These are phyloP conservation scores for Vanrija sp. DNA, from an alignment of 1,284 basidiomycete species.

Conservation along the genomic window DNA sequence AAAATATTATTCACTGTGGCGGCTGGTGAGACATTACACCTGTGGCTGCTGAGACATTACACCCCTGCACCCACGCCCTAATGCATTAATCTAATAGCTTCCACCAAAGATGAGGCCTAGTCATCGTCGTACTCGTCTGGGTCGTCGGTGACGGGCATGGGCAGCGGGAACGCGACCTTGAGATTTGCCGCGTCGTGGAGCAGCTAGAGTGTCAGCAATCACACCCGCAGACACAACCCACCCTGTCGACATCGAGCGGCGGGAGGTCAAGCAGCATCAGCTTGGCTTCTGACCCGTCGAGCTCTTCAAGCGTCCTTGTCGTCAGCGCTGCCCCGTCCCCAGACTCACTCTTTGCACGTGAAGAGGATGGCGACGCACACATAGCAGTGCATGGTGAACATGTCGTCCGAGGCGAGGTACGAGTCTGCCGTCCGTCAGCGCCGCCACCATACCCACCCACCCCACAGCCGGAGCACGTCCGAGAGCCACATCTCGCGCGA, in stretches of 20 bases:
- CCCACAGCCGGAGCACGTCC: slow-evolving; percentile 45
- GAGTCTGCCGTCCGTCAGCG: slow-evolving; percentile 28
- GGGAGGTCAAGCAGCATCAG: slow-evolving; percentile 46
- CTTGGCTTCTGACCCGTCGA: slow-evolving; percentile 45
- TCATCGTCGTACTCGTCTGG: too few species aligned
- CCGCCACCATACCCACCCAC: slow-evolving; percentile 17
- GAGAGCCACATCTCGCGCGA: slow-evolving; percentile 46
- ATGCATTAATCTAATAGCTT: too few species aligned
- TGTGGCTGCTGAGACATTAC: too few species aligned
- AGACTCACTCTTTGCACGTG: slow-evolving; percentile 45
- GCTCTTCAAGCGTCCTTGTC: slow-evolving; percentile 36
- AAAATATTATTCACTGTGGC: too few species aligned
- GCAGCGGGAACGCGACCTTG: slow-evolving; percentile 31
- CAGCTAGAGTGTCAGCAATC: slow-evolving; percentile 18
- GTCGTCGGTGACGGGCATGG: slow-evolving; percentile 28
- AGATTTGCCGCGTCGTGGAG: slow-evolving; percentile 44
- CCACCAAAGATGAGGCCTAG: too few species aligned
- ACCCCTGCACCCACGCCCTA: too few species aligned
- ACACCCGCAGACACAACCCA: slow-evolving; percentile 15
- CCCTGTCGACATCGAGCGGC: slow-evolving; percentile 45
- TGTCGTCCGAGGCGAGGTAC: slow-evolving; percentile 44
- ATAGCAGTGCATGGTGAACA: slow-evolving; percentile 46
- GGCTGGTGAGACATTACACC: too few species aligned
- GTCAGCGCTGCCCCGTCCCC: neutral
- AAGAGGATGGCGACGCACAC: slow-evolving; percentile 45